Evolutionary conservation across 1,284 basidiomycete species (phyloP).

Genomic region (Bjerkandera adusta): DNA sequence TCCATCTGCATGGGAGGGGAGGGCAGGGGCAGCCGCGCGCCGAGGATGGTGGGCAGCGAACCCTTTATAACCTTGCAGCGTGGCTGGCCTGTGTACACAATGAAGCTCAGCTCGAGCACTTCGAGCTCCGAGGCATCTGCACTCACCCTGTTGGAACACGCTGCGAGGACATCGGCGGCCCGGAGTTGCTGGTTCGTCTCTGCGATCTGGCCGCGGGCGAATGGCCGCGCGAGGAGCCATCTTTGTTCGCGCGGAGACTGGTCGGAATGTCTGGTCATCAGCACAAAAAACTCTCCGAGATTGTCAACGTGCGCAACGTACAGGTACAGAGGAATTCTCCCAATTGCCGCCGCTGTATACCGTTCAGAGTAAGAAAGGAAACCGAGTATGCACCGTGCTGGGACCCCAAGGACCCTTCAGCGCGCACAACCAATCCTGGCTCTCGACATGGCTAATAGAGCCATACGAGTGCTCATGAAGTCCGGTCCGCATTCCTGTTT

Average conservation of each 20-base stretch:
- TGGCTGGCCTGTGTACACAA: neutral
- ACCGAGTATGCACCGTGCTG: too few species aligned
- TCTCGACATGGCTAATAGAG: too few species aligned
- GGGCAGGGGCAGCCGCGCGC: neutral
- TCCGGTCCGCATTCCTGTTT: too few species aligned
- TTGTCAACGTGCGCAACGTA: conserved; percentile 5
- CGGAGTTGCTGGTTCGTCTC: neutral
- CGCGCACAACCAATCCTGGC: too few species aligned
- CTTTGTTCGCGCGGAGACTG: conserved; percentile 7
- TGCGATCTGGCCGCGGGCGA: neutral
- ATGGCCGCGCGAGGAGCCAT: neutral
- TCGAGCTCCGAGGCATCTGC: conserved; percentile 16
- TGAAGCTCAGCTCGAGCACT: conserved; percentile 15
- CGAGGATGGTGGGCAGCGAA: neutral
- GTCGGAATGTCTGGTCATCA: neutral
- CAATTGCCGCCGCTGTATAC: too few species aligned
- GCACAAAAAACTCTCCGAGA: conserved; percentile 4
- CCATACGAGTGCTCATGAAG: too few species aligned
- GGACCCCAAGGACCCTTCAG: too few species aligned
- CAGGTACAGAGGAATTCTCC: too few species aligned
- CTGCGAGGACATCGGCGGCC: too few species aligned
- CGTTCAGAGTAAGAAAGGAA: too few species aligned
- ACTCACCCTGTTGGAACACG: too few species aligned
- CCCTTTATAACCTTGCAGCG: conserved; percentile 9
- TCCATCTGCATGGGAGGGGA: neutral